These are phyloP conservation scores for Sporothrix humicola DNA, from an alignment of 2,329 filamentous ascomycete species.

Conservation along the genomic window DNA sequence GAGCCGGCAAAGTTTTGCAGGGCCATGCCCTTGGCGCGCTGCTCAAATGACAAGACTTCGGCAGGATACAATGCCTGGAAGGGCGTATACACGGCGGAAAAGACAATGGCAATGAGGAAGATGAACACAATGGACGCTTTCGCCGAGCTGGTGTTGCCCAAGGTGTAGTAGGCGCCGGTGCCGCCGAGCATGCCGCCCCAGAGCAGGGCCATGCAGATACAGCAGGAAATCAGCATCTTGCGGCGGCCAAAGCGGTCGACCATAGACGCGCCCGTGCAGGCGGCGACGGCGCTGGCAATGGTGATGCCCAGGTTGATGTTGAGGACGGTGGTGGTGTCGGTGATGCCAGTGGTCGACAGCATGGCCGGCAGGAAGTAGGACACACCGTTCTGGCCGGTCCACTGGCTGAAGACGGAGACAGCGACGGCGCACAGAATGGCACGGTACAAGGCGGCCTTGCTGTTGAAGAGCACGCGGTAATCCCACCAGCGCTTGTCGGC, in stretches of 20 bases:
- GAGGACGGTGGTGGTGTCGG: slow-evolving; percentile 52
- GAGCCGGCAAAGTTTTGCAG: slow-evolving; percentile 32
- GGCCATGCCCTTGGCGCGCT: slow-evolving; percentile 34
- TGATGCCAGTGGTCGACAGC: slow-evolving; percentile 50
- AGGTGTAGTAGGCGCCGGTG: slow-evolving; percentile 28
- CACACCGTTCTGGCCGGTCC: slow-evolving; percentile 51
- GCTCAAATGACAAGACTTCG: slow-evolving; percentile 34
- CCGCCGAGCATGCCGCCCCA: slow-evolving; percentile 34
- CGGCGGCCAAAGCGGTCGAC: slow-evolving; percentile 63
- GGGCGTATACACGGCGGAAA: slow-evolving; percentile 30
- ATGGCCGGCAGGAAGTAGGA: slow-evolving; percentile 54
- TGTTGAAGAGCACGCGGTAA: slow-evolving; percentile 49
- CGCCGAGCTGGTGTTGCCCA: slow-evolving; percentile 24
- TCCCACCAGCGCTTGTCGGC: slow-evolving; percentile 55
- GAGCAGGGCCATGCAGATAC: slow-evolving; percentile 28
- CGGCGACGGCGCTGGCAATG: slow-evolving; percentile 56
- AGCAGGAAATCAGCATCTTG: slow-evolving; percentile 49
- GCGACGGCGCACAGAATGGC: slow-evolving; percentile 50
- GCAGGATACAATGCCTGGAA: slow-evolving; percentile 33
- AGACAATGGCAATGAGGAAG: slow-evolving; percentile 32
- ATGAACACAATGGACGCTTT: slow-evolving; percentile 33
- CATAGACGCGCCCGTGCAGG: slow-evolving; percentile 59
- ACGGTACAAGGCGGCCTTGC: slow-evolving; percentile 49
- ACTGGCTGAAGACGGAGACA: slow-evolving; percentile 55
- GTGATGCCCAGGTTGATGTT: slow-evolving; percentile 60